phyloP scores from a whole-genome alignment of 2,329 filamentous ascomycete species.

The Amylocarpus encephaloides region DNA sequence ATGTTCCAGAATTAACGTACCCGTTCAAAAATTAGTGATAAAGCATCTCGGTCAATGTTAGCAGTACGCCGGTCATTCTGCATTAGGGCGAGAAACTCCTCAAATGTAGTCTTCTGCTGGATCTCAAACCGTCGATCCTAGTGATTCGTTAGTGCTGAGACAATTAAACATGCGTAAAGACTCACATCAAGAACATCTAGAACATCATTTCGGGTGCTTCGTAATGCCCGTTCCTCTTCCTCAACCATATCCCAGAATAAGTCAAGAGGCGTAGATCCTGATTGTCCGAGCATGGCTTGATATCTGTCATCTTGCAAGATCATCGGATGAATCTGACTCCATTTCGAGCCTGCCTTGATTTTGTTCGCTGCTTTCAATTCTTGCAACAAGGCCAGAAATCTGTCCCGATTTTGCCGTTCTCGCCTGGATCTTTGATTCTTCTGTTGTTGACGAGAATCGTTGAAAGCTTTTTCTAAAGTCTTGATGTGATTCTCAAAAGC shows the following conservation, averaged over 20 bases:
- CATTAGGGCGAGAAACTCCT: slow-evolving; percentile 80
- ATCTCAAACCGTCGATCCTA: slow-evolving; percentile 91
- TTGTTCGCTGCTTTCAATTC: slow-evolving; percentile 70
- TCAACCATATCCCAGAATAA: slow-evolving; percentile 95
- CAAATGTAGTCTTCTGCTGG: slow-evolving; percentile 75
- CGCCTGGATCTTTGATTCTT: slow-evolving; percentile 74
- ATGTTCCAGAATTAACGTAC: slow-evolving; percentile 38
- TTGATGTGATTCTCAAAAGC: slow-evolving; percentile 96
- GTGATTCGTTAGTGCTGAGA: slow-evolving; percentile 33
- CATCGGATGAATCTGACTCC: slow-evolving; percentile 70
- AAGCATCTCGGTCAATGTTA: slow-evolving; percentile 73
- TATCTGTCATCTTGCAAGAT: slow-evolving; percentile 81
- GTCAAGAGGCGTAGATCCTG: slow-evolving; percentile 79
- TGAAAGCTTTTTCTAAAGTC: slow-evolving; percentile 81
- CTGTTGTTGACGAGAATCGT: slow-evolving; percentile 81
- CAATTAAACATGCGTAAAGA: slow-evolving; percentile 12
- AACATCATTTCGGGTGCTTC: slow-evolving; percentile 74
- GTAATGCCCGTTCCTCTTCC: slow-evolving; percentile 83
- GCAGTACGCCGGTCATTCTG: slow-evolving; percentile 81
- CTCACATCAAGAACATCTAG: slow-evolving; percentile 82
- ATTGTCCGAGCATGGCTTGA: slow-evolving; percentile 72
- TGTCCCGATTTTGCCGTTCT: slow-evolving; percentile 82
- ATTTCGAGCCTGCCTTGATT: slow-evolving; percentile 86
- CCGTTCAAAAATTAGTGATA: slow-evolving; percentile 78
- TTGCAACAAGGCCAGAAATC: slow-evolving; percentile 65